A percentile compares a stretch with the other conserved stretches of the same genome.
Conservation (phyloP, 1,284 basidiomycete genomes). For the Apiotrichum gracile region DNA sequence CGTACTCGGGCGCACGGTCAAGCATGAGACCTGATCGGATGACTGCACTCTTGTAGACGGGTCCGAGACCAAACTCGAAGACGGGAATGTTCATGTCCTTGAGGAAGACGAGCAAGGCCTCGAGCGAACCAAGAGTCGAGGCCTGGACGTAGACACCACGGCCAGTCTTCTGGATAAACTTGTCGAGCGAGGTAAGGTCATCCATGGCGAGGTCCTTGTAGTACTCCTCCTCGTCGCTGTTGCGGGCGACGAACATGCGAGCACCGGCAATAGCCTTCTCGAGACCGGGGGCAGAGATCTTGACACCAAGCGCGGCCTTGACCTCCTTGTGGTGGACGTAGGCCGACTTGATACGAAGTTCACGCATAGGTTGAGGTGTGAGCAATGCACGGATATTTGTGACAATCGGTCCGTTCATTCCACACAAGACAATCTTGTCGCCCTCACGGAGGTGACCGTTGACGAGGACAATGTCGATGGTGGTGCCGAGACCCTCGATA, state of each 20-base stretch:
- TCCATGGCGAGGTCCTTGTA: conserved; percentile 94
- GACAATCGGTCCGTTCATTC: conserved; percentile 94
- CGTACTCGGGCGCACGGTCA: conserved; percentile 92
- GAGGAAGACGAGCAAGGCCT: conserved; percentile 94
- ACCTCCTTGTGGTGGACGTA: conserved; percentile 99
- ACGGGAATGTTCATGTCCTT: conserved; percentile 94
- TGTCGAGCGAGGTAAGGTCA: conserved; percentile 82
- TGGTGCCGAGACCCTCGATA: conserved; percentile 95
- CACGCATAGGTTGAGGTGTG: conserved; percentile 93
- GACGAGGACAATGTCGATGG: conserved; percentile 93
- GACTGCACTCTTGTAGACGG: conserved; percentile 92
- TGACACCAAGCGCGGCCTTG: conserved; percentile 96
- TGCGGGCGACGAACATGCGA: conserved; percentile 80
- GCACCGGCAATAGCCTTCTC: conserved; percentile 99
- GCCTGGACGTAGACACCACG: conserved; percentile 97
- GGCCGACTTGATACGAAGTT: conserved; percentile 93
- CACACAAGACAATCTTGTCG: conserved; percentile 93
- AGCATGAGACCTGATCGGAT: conserved; percentile 92
- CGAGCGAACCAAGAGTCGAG: conserved; percentile 93
- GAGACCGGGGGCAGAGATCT: conserved; percentile 90
- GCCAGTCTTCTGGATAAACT: conserved; percentile 90
- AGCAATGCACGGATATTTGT: conserved; percentile 90
- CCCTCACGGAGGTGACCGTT: conserved; percentile 92
- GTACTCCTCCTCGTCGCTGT: conserved; percentile 94
- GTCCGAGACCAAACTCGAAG: conserved; percentile 95